Evolutionary conservation across 75 land plant species (phyloP), one percentile per base, ranked within the genome.

Genomic region (Pseudotsuga menziesii): DNA sequence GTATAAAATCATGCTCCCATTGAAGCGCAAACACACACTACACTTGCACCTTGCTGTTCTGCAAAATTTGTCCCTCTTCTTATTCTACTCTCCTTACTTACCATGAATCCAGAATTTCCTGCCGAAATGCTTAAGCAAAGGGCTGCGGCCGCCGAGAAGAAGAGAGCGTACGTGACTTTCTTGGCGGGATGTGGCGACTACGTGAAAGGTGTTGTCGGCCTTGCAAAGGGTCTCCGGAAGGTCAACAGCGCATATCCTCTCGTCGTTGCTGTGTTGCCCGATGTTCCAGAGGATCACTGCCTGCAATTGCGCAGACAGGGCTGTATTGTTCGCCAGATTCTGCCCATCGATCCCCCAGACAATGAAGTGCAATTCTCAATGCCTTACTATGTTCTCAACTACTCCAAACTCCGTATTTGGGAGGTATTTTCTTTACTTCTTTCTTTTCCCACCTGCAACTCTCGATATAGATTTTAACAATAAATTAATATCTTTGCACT

Each of bases 321-420:
- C 8, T 84, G 89, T 79, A 54, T 83, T 14, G 82, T 85, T 56
- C 79, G 82, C 12, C 79, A 77, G 84, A 87, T 84, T 58, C 80
- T 82, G 64, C 82, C 89, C 57, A 73, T 88, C 20, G 63, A 76
- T 75, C 89, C 89, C 5, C 87, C 84, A 0, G 78, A 62, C n/a
- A 78, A 79, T 80, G 9, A 76, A 26, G 56, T 67, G 59, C 69
- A 27, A 2, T 88, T 77, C 64, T 81, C 83, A 54, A 72, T 72
- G 81, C 23, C 80, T 7, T 32, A 82, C 75, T 82, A 82, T 58
- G 91, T 84, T 36, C 87, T 89, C 84, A 89, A 89, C 62, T 89
- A 89, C 80, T 89, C 91, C 83, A 89, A 89, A 77, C 89, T 89
- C 70, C 79, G 91, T 35, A 87, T 89, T 13, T 89, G 89, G 89